These are phyloP conservation scores for Dinochytrium kinnereticum DNA, from an alignment of 371 early-diverging fungal species.

Conservation along the genomic window DNA sequence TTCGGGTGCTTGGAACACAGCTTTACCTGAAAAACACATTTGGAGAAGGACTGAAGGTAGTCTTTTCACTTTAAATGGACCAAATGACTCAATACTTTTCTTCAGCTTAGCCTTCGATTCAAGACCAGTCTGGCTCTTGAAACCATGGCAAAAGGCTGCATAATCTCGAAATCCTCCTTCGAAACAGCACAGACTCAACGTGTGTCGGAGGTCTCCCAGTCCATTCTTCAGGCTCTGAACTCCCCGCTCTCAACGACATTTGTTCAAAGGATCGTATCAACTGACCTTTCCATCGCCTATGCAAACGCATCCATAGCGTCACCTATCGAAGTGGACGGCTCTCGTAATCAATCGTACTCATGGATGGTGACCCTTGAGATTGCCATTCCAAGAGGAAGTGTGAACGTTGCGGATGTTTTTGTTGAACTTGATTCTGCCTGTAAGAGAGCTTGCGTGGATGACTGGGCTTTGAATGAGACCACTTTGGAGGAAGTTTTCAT, in stretches of 20 bases:
- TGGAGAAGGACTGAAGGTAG: conserved; percentile 41
- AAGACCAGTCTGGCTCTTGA: conserved; percentile 9
- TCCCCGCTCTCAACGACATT: neutral
- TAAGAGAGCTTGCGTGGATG: conserved; percentile 19
- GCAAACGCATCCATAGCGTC: conserved; percentile 22
- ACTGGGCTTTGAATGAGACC: conserved; percentile 39
- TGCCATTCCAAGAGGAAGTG: conserved; percentile 34
- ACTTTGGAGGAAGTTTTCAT: conserved; percentile 46
- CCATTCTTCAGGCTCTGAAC: neutral
- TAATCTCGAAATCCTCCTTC: neutral
- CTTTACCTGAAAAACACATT: conserved; percentile 38
- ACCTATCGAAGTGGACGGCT: neutral
- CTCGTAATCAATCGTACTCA: conserved; percentile 12
- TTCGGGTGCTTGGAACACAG: conserved; percentile 37
- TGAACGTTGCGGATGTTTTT: conserved; percentile 32
- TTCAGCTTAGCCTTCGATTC: neutral
- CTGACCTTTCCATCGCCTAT: conserved; percentile 23
- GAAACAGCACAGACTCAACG: neutral
- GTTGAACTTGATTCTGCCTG: conserved; percentile 25
- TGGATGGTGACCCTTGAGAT: conserved; percentile 44
- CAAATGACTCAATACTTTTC: neutral
- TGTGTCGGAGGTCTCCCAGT: neutral
- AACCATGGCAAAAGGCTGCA: neutral
- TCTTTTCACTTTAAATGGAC: neutral
- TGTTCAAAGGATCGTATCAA: conserved; percentile 10